Evolutionary conservation across 2,329 filamentous ascomycete genomes (phyloP).

Genomic region (Atkinsonella texensis): DNA sequence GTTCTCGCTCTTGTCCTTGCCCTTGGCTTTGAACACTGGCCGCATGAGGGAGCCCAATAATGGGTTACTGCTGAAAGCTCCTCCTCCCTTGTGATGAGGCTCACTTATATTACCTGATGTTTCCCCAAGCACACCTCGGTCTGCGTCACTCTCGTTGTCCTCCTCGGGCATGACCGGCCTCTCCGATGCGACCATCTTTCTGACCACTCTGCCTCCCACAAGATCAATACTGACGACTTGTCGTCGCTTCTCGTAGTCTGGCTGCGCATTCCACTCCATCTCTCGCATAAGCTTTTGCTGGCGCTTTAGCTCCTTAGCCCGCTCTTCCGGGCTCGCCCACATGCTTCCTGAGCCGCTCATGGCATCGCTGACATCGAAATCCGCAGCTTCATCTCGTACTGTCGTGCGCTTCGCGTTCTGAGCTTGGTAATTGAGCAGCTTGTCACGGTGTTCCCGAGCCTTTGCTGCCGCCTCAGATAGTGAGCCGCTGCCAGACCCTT

Average conservation of each 20-base stretch:
- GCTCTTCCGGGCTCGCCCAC: conserved; percentile 75
- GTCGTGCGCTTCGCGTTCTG: conserved; percentile 76
- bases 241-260: conserved; percentile 79
- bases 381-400: conserved; percentile 71
- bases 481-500: conserved; percentile 18
- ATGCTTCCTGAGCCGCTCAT: conserved; percentile 40
- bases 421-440: conserved; percentile 68
- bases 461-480: conserved; percentile 49
- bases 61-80: conserved; percentile 58
- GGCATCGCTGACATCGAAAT: conserved; percentile 41
- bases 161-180: conserved; percentile 42
- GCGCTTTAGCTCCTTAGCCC: conserved; percentile 69
- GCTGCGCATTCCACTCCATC: conserved; percentile 73
- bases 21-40: conserved; percentile 45
- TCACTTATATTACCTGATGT: conserved; percentile 21
- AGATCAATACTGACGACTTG: conserved; percentile 80
- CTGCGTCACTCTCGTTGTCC: conserved; percentile 20
- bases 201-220: conserved; percentile 63
- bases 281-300: conserved; percentile 77
- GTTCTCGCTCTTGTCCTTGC: conserved; percentile 29
- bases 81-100: conserved; percentile 25
- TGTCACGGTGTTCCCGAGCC: conserved; percentile 70
- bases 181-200: conserved; percentile 54
- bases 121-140: conserved; percentile 21
- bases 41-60: conserved; percentile 52